A percentile compares a stretch with the other conserved stretches of the same genome.
Conservation (phyloP, 2,329 filamentous ascomycete species). For the Pseudogymnoascus sp. region DNA sequence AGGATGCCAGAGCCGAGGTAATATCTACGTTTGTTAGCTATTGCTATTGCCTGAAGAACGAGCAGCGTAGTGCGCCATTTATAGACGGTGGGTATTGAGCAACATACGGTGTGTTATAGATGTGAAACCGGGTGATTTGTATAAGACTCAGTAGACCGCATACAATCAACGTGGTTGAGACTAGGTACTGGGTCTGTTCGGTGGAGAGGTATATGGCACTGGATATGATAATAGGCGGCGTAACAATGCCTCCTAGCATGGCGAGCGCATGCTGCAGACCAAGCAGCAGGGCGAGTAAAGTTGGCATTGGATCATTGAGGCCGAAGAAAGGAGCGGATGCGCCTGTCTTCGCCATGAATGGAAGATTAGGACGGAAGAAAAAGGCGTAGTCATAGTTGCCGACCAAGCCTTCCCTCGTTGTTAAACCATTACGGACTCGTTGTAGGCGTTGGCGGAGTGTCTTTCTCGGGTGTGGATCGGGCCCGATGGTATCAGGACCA, state of each 20-base stretch:
- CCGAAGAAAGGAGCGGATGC: constrained; percentile 62
- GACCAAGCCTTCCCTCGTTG: constrained; percentile 61
- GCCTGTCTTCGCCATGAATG: constrained; percentile 63
- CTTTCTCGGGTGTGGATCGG: constrained; percentile 33
- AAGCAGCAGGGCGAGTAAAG: constrained; percentile 57
- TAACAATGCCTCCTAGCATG: constrained; percentile 53
- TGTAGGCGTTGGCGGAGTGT: constrained; percentile 34
- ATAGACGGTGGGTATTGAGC: neutral
- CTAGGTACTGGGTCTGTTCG: constrained; percentile 54
- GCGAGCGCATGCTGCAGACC: constrained; percentile 64
- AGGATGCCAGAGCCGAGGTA: constrained; percentile 59
- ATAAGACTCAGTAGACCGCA: constrained; percentile 58
- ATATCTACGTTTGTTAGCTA: constrained; percentile 25
- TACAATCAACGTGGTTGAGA: constrained; percentile 61
- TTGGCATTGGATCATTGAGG: constrained; percentile 59
- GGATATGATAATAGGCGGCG: constrained; percentile 56
- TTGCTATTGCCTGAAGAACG: neutral
- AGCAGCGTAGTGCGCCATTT: neutral
- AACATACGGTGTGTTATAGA: constrained; percentile 48
- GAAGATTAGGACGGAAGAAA: constrained; percentile 64
- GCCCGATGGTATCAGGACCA: constrained; percentile 38
- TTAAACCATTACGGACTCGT: constrained; percentile 38
- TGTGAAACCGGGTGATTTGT: constrained; percentile 60
- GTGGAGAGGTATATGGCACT: constrained; percentile 50
- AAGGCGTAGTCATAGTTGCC: constrained; percentile 79